These are phyloP conservation scores for Coccinonectria pachysandricola DNA, from an alignment of 2,329 filamentous ascomycete genomes.

Conservation along the genomic window DNA sequence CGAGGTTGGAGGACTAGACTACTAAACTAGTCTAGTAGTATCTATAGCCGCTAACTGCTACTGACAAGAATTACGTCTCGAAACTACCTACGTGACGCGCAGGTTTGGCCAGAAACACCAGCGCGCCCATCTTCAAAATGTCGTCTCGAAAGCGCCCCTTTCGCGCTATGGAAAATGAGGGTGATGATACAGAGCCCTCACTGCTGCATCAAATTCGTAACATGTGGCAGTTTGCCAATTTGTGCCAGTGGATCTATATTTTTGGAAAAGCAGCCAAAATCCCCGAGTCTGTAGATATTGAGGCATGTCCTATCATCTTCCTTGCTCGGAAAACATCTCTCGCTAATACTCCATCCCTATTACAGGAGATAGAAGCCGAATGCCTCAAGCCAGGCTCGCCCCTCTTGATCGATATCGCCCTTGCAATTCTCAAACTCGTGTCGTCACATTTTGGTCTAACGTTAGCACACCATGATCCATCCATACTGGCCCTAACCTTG, in stretches of 20 bases:
- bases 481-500: too few relatives aligned
- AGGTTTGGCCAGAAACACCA: too few relatives aligned
- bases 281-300: slow-evolving; percentile 77
- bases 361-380: slow-evolving; percentile 76
- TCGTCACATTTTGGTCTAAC: slow-evolving; percentile 88
- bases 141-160: slow-evolving; percentile 18
- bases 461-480: too few relatives aligned
- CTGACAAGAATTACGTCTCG: too few relatives aligned
- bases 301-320: too few relatives aligned
- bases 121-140: slow-evolving; percentile 17
- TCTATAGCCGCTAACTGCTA: too few relatives aligned
- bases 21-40: too few relatives aligned
- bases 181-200: slow-evolving; percentile 8
- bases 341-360: not conserved
- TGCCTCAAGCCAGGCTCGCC: slow-evolving; percentile 72
- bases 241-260: slow-evolving; percentile 86
- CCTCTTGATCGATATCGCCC: slow-evolving; percentile 68
- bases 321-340: slow-evolving; percentile 4
- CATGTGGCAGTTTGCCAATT: slow-evolving; percentile 91
- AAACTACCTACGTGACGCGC: slow-evolving; percentile 21
- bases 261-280: slow-evolving; percentile 88
- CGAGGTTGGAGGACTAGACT: too few relatives aligned
- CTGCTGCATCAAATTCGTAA: slow-evolving; percentile 61
- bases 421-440: slow-evolving; percentile 82
- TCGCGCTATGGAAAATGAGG: slow-evolving; percentile 9